Evolutionary conservation across 148 eudicot species (phyloP).

Genomic region (Simmondsia chinensis): DNA sequence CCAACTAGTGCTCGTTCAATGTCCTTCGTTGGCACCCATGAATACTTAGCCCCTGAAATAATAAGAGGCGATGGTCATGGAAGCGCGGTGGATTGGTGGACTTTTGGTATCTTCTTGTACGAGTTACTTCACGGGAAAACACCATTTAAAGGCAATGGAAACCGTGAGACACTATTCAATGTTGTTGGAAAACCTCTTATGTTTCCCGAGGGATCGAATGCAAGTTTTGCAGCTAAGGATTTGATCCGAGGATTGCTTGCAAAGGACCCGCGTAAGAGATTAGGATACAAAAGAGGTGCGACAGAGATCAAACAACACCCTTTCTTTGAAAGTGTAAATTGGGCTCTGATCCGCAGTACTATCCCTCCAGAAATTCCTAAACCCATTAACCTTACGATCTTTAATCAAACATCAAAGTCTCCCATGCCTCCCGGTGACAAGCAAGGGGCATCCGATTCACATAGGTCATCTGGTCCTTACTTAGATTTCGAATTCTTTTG

Average conservation of each 20-base stretch:
- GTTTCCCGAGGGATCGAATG: conserved; percentile 52
- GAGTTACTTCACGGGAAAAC: conserved; percentile 70
- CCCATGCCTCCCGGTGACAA: conserved; percentile 30
- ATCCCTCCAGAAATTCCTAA: conserved; percentile 69
- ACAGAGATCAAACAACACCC: conserved; percentile 85
- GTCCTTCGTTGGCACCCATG: conserved; percentile 88
- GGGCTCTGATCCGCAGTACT: conserved; percentile 70
- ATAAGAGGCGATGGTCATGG: conserved; percentile 89
- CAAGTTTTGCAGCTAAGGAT: conserved; percentile 72
- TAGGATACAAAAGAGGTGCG: conserved; percentile 74
- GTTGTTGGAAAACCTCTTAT: conserved; percentile 65
- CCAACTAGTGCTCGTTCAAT: conserved; percentile 71
- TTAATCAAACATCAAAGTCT: conserved; percentile 33
- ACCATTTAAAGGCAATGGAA: conserved; percentile 72
- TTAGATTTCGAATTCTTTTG: conserved; percentile 68
- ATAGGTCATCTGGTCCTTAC: conserved; percentile 71
- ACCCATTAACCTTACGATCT: conserved; percentile 38
- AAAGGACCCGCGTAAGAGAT: conserved; percentile 67
- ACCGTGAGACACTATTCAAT: conserved; percentile 67
- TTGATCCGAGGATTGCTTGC: conserved; percentile 59
- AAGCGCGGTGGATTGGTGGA: conserved; percentile 94
- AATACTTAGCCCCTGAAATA: conserved; percentile 73
- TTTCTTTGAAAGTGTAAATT: conserved; percentile 57
- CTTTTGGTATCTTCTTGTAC: conserved; percentile 70
- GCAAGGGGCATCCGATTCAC: conserved; percentile 39